phyloP scores from a whole-genome alignment of 1,284 basidiomycete genomes.

The Melampsora abietis-canadensis region DNA sequence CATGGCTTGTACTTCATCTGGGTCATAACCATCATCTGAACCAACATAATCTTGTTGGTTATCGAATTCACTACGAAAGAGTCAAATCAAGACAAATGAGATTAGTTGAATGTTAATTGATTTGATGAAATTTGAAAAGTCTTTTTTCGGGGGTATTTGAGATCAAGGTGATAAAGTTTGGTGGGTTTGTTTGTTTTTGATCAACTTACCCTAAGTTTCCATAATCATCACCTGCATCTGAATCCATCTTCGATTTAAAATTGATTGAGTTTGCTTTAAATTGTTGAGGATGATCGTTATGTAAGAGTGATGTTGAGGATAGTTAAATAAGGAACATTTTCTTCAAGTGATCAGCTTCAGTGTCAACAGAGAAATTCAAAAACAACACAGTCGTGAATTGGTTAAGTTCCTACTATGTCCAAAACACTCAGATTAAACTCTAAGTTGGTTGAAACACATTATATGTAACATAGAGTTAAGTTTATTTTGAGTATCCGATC shows the following conservation, averaged over 20 bases:
- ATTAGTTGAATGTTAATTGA: not conserved
- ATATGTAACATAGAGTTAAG: too few relatives aligned
- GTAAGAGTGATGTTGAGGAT: too few relatives aligned
- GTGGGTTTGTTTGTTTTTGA: too few relatives aligned
- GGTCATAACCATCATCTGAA: conserved; percentile 30
- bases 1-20: conserved; percentile 17
- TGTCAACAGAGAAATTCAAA: too few relatives aligned
- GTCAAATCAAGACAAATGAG: not conserved
- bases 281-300: too few relatives aligned
- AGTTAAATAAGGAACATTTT: too few relatives aligned
- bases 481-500: too few relatives aligned
- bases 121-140: not conserved
- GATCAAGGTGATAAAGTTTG: not conserved
- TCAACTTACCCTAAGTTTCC: not conserved
- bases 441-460: too few relatives aligned
- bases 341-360: too few relatives aligned
- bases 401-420: too few relatives aligned
- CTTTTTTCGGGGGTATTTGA: not conserved
- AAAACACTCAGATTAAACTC: too few relatives aligned
- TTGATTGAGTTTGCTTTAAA: not conserved
- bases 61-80: conserved; percentile 4
- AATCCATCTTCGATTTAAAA: not conserved
- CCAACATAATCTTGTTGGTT: conserved; percentile 22
- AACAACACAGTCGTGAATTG: too few relatives aligned
- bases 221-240: conserved; percentile 20